Evolutionary conservation across 345 rosid genomes (phyloP), one percentile per base, ranked within the genome.

Genomic region (Euphorbia lathyris): DNA sequence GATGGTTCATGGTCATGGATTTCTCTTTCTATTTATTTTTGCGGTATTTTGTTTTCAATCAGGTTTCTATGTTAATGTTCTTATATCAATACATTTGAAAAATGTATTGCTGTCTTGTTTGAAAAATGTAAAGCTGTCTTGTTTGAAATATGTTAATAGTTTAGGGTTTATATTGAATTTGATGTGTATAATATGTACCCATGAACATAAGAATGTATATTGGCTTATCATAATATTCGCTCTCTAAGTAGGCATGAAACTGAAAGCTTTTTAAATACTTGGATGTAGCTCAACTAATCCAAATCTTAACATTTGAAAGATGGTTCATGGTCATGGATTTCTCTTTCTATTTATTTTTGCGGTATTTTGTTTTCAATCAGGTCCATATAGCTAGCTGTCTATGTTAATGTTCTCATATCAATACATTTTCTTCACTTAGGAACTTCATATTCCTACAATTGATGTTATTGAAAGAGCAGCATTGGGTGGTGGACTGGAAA

Each of bases 401-500:
- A 34, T 34, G 38, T 7, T 34, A 2, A 34, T 43, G 23, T 27
- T 36, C 26, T 69, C 47, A 20, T 58, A 23, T 47, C 34, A 10
- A 14, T 45, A 27, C 63, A 26, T 14, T 68, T 72, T 10, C 7
- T 34, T 63, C 8, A 19, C 70, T 77, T 78, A 94, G 97, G 86
- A 76, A 72, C 86, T 90, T 59, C 68, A 58, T 57, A 80, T 95
- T 78, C 97, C 97, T 3, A 91, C 90, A 43, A 85, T 94, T 72
- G 95, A 96, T 57, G 88, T 91, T 66, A 87, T 94, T 42, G 97
- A 94, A 77, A 97, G 98, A 69, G 92, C 68, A 13, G 98, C 97
- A 59, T 38, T 94, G 66, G 98, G 98, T 72, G 98, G 96, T 82
- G 98, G 98, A 80, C 95, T 94, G 70, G 97, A 91, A 84, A 78